Evolutionary conservation across 2,329 filamentous ascomycete genomes (phyloP), one percentile per base, ranked within the genome.

Genomic region (Blastomyces gilchristii): DNA sequence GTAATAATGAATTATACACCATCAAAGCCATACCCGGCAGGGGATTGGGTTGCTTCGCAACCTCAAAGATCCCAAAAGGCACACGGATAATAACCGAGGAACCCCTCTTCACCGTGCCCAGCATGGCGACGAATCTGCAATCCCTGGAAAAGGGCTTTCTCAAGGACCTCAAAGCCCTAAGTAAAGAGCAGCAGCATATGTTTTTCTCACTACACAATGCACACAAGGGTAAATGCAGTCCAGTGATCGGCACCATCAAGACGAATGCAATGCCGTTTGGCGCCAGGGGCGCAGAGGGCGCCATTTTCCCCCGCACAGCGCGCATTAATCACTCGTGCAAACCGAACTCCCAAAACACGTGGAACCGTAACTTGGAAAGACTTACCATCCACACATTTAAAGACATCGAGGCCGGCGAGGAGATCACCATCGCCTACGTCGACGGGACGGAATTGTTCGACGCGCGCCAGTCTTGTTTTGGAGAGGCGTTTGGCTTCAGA

Each of bases 321-420:
- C 65, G 65, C 8, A 63, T 67, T 18, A 67, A 67, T 47, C 66
- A 67, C 58, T 65, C 57, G 2, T 67, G 66, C 61, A 63, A 60
- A n/a, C 65, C 65, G 3, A 67, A 67, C 53, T 60, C 63, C 2
- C 49, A 65, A 49, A 62, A 61, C 31, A 41, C 41, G 14, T 66
- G 64, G 58, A 63, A 66, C 18, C 45, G 31, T 4, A 53, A 43
- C 16, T 52, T 64, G 8, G 57, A 60, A n/a, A 49, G 60, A 45
- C 58, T 64, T 37, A 65, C 64, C 2, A 62, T 67, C 56, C 65
- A 66, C 7, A 61, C 60, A 8, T 59, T 64, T 14, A 65, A 65
- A 56, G 62, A 66, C 52, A 60, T 67, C 31, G 49, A 34, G 8
- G 34, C 62, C 16, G 65, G 65, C 6, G 64, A 67, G 52, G 65